Percentiles rank a stretch among this genome's conserved stretches.
Evolutionary conservation across 2,329 filamentous ascomycete species (phyloP).

Genomic region (Xylariales sp.): DNA sequence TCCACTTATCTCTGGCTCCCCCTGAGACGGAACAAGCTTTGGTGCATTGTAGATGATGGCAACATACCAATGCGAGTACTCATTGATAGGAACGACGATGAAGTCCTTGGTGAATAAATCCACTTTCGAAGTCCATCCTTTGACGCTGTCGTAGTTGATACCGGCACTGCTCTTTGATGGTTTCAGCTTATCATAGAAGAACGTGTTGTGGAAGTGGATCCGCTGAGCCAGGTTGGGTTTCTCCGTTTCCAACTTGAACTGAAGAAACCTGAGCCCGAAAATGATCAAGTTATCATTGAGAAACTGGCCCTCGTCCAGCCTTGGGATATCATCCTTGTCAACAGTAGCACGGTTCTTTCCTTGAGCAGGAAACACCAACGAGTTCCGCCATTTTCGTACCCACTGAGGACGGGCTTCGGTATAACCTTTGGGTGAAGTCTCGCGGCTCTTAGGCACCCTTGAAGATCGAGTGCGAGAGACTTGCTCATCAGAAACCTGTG

Average conservation of each 20-base stretch:
- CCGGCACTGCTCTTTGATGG: slow-evolving; percentile 46
- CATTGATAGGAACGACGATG: slow-evolving; percentile 87
- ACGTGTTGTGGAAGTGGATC: slow-evolving; percentile 88
- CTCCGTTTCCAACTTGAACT: slow-evolving; percentile 52
- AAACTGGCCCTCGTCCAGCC: slow-evolving; percentile 79
- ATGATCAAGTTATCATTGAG: slow-evolving; percentile 90
- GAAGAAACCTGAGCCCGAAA: slow-evolving; percentile 77
- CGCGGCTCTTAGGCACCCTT: not conserved
- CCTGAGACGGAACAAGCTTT: slow-evolving; percentile 44
- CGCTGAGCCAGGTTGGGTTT: slow-evolving; percentile 54
- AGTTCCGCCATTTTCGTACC: slow-evolving; percentile 48
- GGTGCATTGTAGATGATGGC: slow-evolving; percentile 90
- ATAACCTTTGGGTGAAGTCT: slow-evolving; percentile 35
- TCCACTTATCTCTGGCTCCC: slow-evolving; percentile 2
- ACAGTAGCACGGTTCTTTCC: slow-evolving; percentile 61
- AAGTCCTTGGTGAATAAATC: slow-evolving; percentile 85
- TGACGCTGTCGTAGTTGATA: slow-evolving; percentile 82
- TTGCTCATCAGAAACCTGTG: not conserved
- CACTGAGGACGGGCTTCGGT: slow-evolving; percentile 46
- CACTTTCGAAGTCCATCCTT: slow-evolving; percentile 80
- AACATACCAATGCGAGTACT: slow-evolving; percentile 85
- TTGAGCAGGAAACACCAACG: slow-evolving; percentile 56
- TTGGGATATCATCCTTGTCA: slow-evolving; percentile 65
- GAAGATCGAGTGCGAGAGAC: not conserved
- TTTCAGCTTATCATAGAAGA: slow-evolving; percentile 78